Percentiles rank a stretch among this genome's conserved stretches.
phyloP scores from a whole-genome alignment of 1,139 yeast species.

The Geotrichum phurueaensis region DNA sequence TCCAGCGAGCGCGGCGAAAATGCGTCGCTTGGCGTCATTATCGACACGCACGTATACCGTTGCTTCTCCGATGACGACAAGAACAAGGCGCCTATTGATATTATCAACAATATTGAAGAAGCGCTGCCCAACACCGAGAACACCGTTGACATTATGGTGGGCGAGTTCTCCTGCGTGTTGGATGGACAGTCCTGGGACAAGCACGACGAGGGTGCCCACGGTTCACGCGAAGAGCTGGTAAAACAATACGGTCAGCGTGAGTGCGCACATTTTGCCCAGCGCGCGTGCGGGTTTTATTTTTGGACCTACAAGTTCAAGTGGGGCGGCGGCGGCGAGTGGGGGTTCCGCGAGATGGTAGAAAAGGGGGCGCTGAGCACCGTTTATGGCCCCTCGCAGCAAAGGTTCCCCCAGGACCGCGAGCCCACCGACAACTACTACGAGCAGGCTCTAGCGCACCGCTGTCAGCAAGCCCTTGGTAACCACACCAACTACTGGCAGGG shows the following conservation, averaged over 20 bases:
- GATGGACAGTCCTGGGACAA: conserved; percentile 70
- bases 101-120: conserved; percentile 37
- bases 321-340: conserved; percentile 98
- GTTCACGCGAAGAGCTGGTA: conserved; percentile 42
- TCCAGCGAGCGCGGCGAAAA: conserved; percentile 15
- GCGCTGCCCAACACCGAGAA: conserved; percentile 47
- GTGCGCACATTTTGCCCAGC: conserved; percentile 47
- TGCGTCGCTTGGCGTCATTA: conserved; percentile 51
- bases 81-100: conserved; percentile 55
- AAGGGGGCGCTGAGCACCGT: conserved; percentile 44
- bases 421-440: conserved; percentile 19
- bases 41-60: conserved; percentile 82
- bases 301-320: conserved; percentile 87
- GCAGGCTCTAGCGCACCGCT: conserved; percentile 39
- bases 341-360: conserved; percentile 70
- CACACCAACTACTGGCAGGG: conserved; percentile 68
- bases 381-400: background rate
- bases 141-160: conserved; percentile 69
- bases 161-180: conserved; percentile 86
- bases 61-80: conserved; percentile 78
- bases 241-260: conserved; percentile 42
- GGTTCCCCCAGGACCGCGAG: conserved; percentile 11
- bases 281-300: conserved; percentile 61
- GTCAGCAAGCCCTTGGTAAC: conserved; percentile 39
- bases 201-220: conserved; percentile 32